Base-by-base conservation (phyloP, 345 rosid genomes). In the Aurinia saxatilis region DNA sequence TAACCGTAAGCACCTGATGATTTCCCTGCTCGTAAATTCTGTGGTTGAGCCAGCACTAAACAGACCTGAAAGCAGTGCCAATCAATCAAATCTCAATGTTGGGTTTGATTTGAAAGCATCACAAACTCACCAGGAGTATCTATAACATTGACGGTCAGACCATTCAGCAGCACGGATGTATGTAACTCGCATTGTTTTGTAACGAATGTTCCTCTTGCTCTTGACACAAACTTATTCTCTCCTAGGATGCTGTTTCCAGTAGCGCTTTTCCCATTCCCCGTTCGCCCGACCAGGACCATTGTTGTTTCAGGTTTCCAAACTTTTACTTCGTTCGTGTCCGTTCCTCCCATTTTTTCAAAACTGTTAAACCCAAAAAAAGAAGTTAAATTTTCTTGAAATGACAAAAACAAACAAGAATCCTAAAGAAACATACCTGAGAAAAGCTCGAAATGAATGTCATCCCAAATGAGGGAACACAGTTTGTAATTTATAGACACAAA, bases 211-310 rank as follows among this genome's bases (percentile, higher is more conserved):
- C 73, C 73, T 60, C 67, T 19, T 83, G 82, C 75, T 66, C 83
- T 83, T 6, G 96, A 84, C 57, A 72, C 71, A 71, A 86, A 91
- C 70, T 79, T 81, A 64, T 50, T 78, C 50, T 74, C 64, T 36
- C 95, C 95, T 6, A 91, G 75, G 62, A 91, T 84, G 63, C 81
- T 84, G 55, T 91, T 91, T 7, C 98, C 98, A 0, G 98, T 91
- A 1, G 98, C 96, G 67, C 98, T 91, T 61, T 91, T 88, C 2
- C 98, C 98, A 14, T 88, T 91, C 5, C 98, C 98, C 0, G 98
- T 86, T 37, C 86, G 87, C 13, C 98, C 98, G 38, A 91, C 87
- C 42, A 91, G 65, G 50, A 92, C 96, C 19, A 68, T 55, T 27
- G 67, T 68, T 60, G 67, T 68, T 52, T 60, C 61, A 27, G 67